Base-by-base conservation (phyloP, 176 grass and related monocot genomes). In the Paspalum notatum region DNA sequence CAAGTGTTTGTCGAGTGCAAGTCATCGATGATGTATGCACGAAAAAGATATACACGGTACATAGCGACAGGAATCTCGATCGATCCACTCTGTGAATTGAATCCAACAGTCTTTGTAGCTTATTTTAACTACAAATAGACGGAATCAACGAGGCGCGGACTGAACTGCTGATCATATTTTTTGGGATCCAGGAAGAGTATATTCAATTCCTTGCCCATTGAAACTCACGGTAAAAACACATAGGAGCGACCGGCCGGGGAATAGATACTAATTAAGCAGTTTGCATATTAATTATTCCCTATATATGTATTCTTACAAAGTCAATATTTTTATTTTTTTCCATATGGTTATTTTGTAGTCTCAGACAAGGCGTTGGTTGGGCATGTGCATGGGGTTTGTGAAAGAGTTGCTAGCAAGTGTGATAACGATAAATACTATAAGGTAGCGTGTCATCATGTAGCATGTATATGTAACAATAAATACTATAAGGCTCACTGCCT, bases 61-160 rank as follows among this genome's bases (percentile, higher is more conserved):
- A 32, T 3, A 32, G 32, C 32, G 32, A 32, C 32, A 32, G 32
- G 32, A 32, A 32, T 32, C 32, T 88, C 60, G n/a, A n/a, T n/a
- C n/a, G n/a, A n/a, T 75, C 62, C 71, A 22, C 49, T 67, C 18
- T n/a, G 22, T 64, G 26, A 27, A 80, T 58, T 22, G 62, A 66
- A 66, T 76, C 21, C 48, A 66, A 54, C 24, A 24, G 40, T 43
- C 9, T 38, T 44, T 20, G 37, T 15, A 52, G 8, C 21, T 10
- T 25, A n/a, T 71, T 50, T 17, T 18, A 46, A 41, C 60, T 41
- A 0, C 21, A 73, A 50, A 18, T 7, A 12, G 77, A 42, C 41
- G 64, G 87, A 65, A 85, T 71, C 87, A 85, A 65, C 71, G 77
- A 72, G 57, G 82, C 51, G 55, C 56, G 37, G 1, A 32, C 32